Base-by-base conservation (phyloP, 768 basidiomycete genomes). In the Boletellus ananiceps region DNA sequence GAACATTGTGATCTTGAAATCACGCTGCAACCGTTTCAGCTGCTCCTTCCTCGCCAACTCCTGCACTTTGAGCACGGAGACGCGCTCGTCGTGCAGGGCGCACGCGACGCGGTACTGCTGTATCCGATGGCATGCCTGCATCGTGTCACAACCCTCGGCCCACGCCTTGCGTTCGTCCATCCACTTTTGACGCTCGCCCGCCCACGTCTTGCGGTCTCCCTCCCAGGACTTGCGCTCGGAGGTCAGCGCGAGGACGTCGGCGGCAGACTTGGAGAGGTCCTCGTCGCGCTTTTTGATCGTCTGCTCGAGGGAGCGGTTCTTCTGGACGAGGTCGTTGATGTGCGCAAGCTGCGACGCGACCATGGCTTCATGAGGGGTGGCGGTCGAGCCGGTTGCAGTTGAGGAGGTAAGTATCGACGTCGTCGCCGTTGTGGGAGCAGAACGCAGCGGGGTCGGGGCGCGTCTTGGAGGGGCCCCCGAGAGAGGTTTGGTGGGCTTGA, bases 281-380 rank as follows among this genome's bases (percentile, higher is more conserved):
- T 77, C 75, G 14, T 68, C 60, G 32, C 87, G 74, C 38, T 76
- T 79, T 56, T 77, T 77, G 64, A 76, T 74, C 4, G 75, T 76
- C 51, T 82, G 77, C 49, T 86, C 84, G 45, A 86, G 74, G 0
- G 77, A 78, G 21, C 80, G 80, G 58, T 79, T 84, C 53, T 81
- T 75, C 54, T 84, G 78, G 2, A 87, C 83, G 45, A 90, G 78
- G 37, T 89, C 84, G 42, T 83, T 77, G 43, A 90, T 86, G 62
- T 88, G 86, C 2, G 74, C 67, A 51, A 81, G 81, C 62, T 84
- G 79, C 4, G 82, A 75, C 21, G 80, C 72, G 53, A 80, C 79
- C 58, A 86, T 72, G 19, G 81, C 74, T 27, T 71, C 72, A 36
- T 65, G 64, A 32, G 66, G 74, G 46, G 67, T 65, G 38, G 64